Conservation (phyloP, 306 rosid species). For the Abrus pulchellus region DNA sequence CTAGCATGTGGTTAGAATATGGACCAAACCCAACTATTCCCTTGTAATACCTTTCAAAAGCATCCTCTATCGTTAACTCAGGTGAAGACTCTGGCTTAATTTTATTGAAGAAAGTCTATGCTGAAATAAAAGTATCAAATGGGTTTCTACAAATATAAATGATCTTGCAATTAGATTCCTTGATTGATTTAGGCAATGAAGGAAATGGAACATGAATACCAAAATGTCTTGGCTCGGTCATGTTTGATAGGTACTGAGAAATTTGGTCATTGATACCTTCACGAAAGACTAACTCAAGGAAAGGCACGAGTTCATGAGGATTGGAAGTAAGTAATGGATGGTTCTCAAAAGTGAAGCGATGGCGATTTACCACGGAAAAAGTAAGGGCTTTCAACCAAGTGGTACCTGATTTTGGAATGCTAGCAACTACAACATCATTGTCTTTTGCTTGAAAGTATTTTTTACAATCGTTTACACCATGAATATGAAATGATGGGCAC, state of each 20-base stretch:
- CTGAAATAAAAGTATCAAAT: slow-evolving; percentile 61
- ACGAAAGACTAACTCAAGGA: slow-evolving; percentile 56
- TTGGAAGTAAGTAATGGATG: slow-evolving; percentile 61
- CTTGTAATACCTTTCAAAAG: slow-evolving; percentile 58
- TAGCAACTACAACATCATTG: slow-evolving; percentile 51
- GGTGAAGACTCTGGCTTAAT: slow-evolving; percentile 9
- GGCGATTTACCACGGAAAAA: slow-evolving; percentile 50
- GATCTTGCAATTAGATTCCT: slow-evolving; percentile 43
- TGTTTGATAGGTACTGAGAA: slow-evolving; percentile 50
- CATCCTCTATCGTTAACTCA: slow-evolving; percentile 49
- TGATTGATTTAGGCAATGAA: slow-evolving; percentile 49
- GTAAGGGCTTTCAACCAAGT: slow-evolving; percentile 71
- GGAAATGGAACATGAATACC: slow-evolving; percentile 64
- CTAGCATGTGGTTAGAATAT: slow-evolving; percentile 60
- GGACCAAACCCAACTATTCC: slow-evolving; percentile 64
- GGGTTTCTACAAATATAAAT: slow-evolving; percentile 68
- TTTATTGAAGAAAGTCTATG: slow-evolving; percentile 51
- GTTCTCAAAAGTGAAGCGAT: neutral
- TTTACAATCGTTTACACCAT: slow-evolving; percentile 49
- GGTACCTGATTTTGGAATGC: slow-evolving; percentile 67
- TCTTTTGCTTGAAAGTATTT: slow-evolving; percentile 58
- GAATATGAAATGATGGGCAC: slow-evolving; percentile 55
- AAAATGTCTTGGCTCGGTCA: slow-evolving; percentile 57
- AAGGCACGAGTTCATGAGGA: slow-evolving; percentile 65
- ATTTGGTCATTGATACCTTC: slow-evolving; percentile 8